phyloP scores from a whole-genome alignment of 306 rosid genomes.

The Glycine latifolia region DNA sequence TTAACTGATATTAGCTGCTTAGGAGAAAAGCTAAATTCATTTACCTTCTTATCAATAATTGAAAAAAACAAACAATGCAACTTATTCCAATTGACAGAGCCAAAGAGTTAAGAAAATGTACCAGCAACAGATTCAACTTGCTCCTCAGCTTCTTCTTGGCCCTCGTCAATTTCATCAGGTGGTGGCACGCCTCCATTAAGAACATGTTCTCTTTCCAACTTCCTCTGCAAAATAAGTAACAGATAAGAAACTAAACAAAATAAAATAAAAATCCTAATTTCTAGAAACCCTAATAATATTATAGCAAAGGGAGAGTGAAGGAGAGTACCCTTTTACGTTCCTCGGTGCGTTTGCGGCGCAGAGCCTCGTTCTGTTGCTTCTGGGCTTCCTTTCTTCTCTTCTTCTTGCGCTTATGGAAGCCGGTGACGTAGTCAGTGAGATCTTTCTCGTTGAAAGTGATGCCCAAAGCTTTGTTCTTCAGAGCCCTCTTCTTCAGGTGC shows the following conservation, averaged over 20 bases:
- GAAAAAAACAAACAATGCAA: background rate
- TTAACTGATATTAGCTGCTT: too few species aligned
- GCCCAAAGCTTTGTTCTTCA: slow-evolving; percentile 80
- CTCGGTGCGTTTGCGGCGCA: slow-evolving; percentile 74
- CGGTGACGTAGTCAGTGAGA: slow-evolving; percentile 72
- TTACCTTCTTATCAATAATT: too few species aligned
- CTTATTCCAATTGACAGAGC: slow-evolving; percentile 10
- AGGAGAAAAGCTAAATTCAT: too few species aligned
- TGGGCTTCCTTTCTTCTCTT: slow-evolving; percentile 89
- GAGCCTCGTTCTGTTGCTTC: slow-evolving; percentile 65
- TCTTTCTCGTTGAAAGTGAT: slow-evolving; percentile 82
- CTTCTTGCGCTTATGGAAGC: slow-evolving; percentile 98
- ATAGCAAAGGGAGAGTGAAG: too few species aligned
- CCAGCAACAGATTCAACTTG: slow-evolving; percentile 74
- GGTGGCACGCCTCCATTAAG: slow-evolving; percentile 62
- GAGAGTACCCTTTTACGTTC: slow-evolving; percentile 65
- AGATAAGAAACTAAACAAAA: background rate
- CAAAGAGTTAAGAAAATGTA: slow-evolving; percentile 30
- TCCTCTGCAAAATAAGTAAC: slow-evolving; percentile 66
- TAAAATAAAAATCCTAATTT: too few species aligned
- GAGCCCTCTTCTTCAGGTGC: slow-evolving; percentile 73
- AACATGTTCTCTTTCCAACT: slow-evolving; percentile 66
- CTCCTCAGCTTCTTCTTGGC: slow-evolving; percentile 48
- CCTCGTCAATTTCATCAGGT: slow-evolving; percentile 43
- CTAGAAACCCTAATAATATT: too few species aligned